A percentile compares a stretch with the other conserved stretches of the same genome.
Evolutionary conservation across 169 alveolate species (phyloP).

Genomic region (Sarcocystis neurona): DNA sequence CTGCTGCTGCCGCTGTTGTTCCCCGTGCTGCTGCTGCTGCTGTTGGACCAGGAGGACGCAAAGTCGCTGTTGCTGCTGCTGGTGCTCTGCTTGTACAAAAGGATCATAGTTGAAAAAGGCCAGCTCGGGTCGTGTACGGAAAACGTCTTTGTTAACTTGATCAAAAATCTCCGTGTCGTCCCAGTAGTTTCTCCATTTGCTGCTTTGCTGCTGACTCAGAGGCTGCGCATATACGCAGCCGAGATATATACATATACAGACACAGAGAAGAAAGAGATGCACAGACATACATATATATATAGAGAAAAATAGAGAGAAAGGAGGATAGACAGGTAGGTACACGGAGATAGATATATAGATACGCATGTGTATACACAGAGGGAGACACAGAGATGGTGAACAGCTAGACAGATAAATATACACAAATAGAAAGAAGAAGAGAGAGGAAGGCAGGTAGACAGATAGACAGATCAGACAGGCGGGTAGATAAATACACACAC

Average conservation of each 20-base stretch:
- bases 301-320: background rate
- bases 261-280: background rate
- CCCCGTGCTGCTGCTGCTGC: conserved; percentile 38
- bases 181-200: conserved; percentile 68
- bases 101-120: conserved; percentile 59
- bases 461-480: too few species aligned
- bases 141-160: conserved; percentile 66
- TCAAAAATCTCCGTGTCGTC: conserved; percentile 65
- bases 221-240: conserved; percentile 54
- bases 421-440: too few species aligned
- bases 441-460: too few species aligned
- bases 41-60: too few species aligned
- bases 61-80: conserved; percentile 51
- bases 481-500: background rate
- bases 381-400: too few species aligned
- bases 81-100: conserved; percentile 27
- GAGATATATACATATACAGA: too few species aligned
- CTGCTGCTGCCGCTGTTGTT: conserved; percentile 58
- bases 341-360: background rate
- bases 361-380: background rate
- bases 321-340: too few species aligned
- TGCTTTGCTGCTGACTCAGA: conserved; percentile 48
- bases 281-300: background rate
- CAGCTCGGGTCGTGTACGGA: conserved; percentile 70
- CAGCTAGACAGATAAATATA: too few species aligned